Percentiles rank a stretch among this genome's conserved stretches.
These are phyloP conservation scores for Begonia fuchsioides DNA, from an alignment of 306 rosid species.

Conservation along the genomic window DNA sequence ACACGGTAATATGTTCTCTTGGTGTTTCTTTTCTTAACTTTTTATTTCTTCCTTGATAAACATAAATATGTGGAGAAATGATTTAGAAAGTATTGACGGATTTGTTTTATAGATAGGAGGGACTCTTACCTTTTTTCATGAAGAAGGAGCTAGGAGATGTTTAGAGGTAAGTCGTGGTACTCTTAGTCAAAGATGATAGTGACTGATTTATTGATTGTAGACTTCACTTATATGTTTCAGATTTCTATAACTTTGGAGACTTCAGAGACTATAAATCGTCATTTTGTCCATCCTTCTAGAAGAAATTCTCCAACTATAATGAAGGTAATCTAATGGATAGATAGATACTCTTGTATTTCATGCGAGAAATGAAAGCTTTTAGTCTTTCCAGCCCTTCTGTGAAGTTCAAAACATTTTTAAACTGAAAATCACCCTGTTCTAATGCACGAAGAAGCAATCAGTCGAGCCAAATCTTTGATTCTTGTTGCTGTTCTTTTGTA, in stretches of 20 bases:
- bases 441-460: too few species aligned
- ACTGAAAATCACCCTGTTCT: too few species aligned
- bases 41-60: not conserved
- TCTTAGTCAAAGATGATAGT: not conserved
- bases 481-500: slow-evolving; percentile 19
- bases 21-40: not conserved
- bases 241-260: slow-evolving; percentile 76
- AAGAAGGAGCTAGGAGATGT: slow-evolving; percentile 80
- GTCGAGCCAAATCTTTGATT: not conserved
- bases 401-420: too few species aligned
- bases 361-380: too few species aligned
- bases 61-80: not conserved
- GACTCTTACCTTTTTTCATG: slow-evolving; percentile 86
- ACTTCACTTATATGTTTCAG: slow-evolving; percentile 26
- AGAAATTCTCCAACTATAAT: slow-evolving; percentile 91
- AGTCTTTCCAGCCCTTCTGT: too few species aligned
- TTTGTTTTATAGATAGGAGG: slow-evolving; percentile 75
- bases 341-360: too few species aligned
- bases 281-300: slow-evolving; percentile 74
- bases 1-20: slow-evolving; percentile 39
- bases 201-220: too few species aligned
- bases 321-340: too few species aligned
- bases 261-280: slow-evolving; percentile 76
- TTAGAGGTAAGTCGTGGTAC: slow-evolving; percentile 61
- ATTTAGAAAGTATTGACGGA: slow-evolving; percentile 19